phyloP scores from a whole-genome alignment of 306 rosid species.

The Notholithocarpus densiflorus region DNA sequence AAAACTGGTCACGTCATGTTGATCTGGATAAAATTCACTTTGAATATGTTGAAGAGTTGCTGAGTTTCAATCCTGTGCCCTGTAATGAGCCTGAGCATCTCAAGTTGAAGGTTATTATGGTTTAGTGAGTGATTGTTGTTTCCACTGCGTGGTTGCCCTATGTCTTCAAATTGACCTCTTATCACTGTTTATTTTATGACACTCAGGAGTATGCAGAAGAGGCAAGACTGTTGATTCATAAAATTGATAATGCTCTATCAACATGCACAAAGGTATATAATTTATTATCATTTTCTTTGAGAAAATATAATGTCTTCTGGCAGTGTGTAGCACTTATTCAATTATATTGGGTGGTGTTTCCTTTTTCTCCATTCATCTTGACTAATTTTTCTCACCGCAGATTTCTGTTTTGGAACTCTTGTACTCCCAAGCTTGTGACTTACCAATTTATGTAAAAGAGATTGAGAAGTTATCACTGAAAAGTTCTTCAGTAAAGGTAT shows the following conservation, averaged over 20 bases:
- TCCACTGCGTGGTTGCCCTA: conserved; percentile 14
- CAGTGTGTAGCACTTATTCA: conserved; percentile 12
- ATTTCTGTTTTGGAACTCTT: conserved; percentile 72
- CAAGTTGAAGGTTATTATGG: conserved; percentile 70
- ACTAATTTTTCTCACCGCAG: conserved; percentile 47
- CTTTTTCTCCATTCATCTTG: conserved; percentile 29
- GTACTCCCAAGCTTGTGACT: conserved; percentile 58
- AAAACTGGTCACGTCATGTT: conserved; percentile 41
- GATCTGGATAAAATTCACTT: conserved; percentile 49
- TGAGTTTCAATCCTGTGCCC: conserved; percentile 50
- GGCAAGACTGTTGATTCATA: conserved; percentile 57
- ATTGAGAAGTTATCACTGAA: conserved; percentile 50
- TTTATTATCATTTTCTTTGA: neutral
- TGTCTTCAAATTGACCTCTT: conserved; percentile 17
- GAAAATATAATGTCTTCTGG: conserved; percentile 6
- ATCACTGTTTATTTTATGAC: conserved; percentile 10
- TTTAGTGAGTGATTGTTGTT: conserved; percentile 16
- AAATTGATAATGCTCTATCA: conserved; percentile 51
- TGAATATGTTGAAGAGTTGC: conserved; percentile 54
- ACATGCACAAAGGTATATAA: conserved; percentile 49
- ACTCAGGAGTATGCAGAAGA: conserved; percentile 65
- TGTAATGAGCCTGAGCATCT: conserved; percentile 68
- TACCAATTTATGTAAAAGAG: conserved; percentile 61
- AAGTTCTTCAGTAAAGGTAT: conserved; percentile 63
- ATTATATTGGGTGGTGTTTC: conserved; percentile 19